These are phyloP conservation scores for Triticum aestivum DNA, from an alignment of 176 grass and related monocot genomes.

Conservation along the genomic window DNA sequence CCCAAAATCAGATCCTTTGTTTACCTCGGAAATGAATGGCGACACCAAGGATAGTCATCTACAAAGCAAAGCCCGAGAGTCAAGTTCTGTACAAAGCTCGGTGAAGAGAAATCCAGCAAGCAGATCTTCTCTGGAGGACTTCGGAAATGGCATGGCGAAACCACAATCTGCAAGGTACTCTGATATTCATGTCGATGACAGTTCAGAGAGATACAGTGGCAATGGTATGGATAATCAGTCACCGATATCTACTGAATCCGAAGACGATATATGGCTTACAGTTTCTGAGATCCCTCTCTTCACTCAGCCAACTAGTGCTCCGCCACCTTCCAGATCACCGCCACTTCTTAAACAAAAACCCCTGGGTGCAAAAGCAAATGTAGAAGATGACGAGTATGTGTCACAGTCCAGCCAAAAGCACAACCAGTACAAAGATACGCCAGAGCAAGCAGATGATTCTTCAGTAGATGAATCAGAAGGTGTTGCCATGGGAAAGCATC, in stretches of 20 bases:
- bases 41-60: slow-evolving; percentile 41
- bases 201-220: slow-evolving; percentile 36
- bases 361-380: slow-evolving; percentile 37
- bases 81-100: slow-evolving; percentile 48
- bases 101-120: slow-evolving; percentile 42
- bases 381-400: slow-evolving; percentile 34
- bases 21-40: slow-evolving; percentile 52
- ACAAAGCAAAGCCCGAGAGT: slow-evolving; percentile 34
- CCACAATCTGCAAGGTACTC: slow-evolving; percentile 56
- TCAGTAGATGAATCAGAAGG: slow-evolving; percentile 69
- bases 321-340: slow-evolving; percentile 76
- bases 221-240: slow-evolving; percentile 50
- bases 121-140: slow-evolving; percentile 48
- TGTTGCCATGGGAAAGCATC: slow-evolving; percentile 57
- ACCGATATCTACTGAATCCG: slow-evolving; percentile 58
- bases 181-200: slow-evolving; percentile 40
- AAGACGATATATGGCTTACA: slow-evolving; percentile 91
- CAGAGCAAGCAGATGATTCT: slow-evolving; percentile 48
- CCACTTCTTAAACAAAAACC: slow-evolving; percentile 58
- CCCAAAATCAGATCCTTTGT: slow-evolving; percentile 50
- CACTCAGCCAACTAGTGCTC: slow-evolving; percentile 78
- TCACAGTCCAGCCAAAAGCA: slow-evolving; percentile 42
- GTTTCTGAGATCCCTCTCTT: slow-evolving; percentile 96
- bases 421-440: slow-evolving; percentile 51
- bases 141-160: slow-evolving; percentile 42